A percentile compares a stretch with the other conserved stretches of the same genome.
Evolutionary conservation across 2,329 filamentous ascomycete genomes (phyloP).

Genomic region (Mycosphaerella arachidis): DNA sequence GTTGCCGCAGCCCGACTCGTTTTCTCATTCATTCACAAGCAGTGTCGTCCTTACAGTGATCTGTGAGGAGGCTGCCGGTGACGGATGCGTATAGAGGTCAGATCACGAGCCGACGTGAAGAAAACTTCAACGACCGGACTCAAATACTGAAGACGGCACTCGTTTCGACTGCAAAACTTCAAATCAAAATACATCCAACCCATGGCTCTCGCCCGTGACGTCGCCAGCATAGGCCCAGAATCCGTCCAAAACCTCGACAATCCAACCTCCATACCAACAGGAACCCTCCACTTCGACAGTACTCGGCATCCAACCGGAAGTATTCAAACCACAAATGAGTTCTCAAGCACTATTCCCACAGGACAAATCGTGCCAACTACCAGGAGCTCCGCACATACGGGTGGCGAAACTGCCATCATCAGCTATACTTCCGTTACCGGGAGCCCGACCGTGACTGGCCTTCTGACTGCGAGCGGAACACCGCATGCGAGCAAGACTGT

Average conservation of each 20-base stretch:
- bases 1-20: not conserved
- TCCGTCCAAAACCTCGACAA: not conserved
- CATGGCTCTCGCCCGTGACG: not conserved
- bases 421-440: not conserved
- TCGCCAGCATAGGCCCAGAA: not conserved
- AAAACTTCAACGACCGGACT: no score
- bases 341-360: not conserved
- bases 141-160: not conserved
- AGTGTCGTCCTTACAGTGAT: no score
- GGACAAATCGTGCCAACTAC: not conserved
- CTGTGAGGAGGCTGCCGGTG: no score
- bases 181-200: not conserved
- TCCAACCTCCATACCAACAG: not conserved
- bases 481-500: not conserved
- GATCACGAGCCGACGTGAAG: no score
- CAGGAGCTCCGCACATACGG: not conserved
- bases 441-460: not conserved
- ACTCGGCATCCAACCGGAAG: not conserved
- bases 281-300: not conserved
- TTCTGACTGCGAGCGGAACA: not conserved
- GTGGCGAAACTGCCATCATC: not conserved
- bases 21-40: no score
- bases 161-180: not conserved
- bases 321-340: not conserved
- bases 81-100: no score